Base-by-base conservation (phyloP, 2,329 filamentous ascomycete species). In the Colletotrichum gloeosporioides region DNA sequence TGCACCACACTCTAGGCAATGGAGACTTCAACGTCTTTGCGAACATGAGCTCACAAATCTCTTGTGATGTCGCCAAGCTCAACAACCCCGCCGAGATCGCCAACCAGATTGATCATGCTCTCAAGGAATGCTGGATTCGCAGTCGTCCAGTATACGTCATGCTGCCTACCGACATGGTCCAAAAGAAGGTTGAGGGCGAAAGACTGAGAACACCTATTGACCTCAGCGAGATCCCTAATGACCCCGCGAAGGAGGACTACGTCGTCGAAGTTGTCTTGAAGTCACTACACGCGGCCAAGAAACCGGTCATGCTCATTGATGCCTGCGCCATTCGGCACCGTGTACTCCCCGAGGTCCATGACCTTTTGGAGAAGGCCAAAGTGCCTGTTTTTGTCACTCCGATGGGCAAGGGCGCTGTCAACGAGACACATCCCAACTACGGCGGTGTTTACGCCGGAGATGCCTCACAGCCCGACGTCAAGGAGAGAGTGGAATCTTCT, bases 381-480 rank as follows among this genome's bases (percentile, higher is more conserved):
- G 87, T 98, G 9, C 95, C 96, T 6, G 93, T 95, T 0, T 98
- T 97, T 80, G 94, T 96, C n/a, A 94, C 95, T 0, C 95, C 95
- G 4, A 98, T 98, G 94, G 95, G 95, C 63, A 98, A 98, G 86
- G 92, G 95, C 22, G 94, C 94, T 25, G 90, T 98, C 63, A 90
- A 97, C 80, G 95, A 98, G 84, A 90, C 90, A 3, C 89, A 94
- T 63, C 87, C 90, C n/a, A 94, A 91, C 81, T 98, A 94, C 79
- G 94, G 94, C 27, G 96, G 96, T 78, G 94, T 98, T 7, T 98
- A 98, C 83, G 94, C 94, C 10, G 96, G 96, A n/a, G 90, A 90
- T 75, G 95, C 93, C 44, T 95, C 93, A 36, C 90, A 93, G 69
- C 89, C 91, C 1, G 89, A 90, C 49, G 93, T 94, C 29, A 89